Evolutionary conservation across 192 early-diverging fungal genomes (phyloP).

Genomic region (Backusella tarrabulga): DNA sequence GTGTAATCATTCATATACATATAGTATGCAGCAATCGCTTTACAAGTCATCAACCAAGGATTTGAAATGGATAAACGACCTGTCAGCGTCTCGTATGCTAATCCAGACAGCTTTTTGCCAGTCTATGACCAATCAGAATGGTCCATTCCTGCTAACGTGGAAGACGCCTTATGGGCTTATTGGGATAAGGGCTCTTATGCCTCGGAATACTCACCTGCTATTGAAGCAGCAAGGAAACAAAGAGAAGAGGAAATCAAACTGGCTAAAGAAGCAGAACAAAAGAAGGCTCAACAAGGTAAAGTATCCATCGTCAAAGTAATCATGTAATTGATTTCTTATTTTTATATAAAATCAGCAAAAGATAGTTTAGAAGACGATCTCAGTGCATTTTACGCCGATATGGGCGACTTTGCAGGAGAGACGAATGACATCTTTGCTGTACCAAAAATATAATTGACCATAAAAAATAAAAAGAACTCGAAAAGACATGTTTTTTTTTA

Average conservation of each 20-base stretch:
- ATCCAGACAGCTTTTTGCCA: constrained; percentile 57
- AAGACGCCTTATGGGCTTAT: constrained; percentile 49
- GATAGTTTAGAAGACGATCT: constrained; percentile 54
- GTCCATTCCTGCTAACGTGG: constrained; percentile 42
- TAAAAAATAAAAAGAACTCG: too few species aligned
- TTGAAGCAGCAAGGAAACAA: constrained; percentile 5
- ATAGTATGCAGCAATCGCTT: constrained; percentile 35
- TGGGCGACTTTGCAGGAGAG: constrained; percentile 34
- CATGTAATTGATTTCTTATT: not conserved
- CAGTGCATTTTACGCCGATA: constrained; percentile 60
- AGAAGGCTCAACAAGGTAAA: constrained; percentile 1
- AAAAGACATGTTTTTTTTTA: not conserved
- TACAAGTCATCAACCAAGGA: constrained; percentile 19
- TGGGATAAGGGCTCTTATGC: constrained; percentile 63
- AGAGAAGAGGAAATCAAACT: constrained; percentile 8
- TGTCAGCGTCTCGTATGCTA: constrained; percentile 52
- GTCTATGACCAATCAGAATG: constrained; percentile 61
- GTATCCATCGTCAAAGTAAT: not conserved
- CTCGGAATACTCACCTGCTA: not conserved
- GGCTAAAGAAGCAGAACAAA: constrained; percentile 11
- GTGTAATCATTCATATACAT: not conserved
- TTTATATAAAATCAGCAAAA: not conserved
- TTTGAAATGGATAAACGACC: constrained; percentile 46
- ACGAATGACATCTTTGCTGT: constrained; percentile 20
- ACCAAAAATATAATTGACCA: constrained; percentile 10